Base-by-base conservation (phyloP, 1,139 yeast species). In the Suhomyces yuchorum region DNA sequence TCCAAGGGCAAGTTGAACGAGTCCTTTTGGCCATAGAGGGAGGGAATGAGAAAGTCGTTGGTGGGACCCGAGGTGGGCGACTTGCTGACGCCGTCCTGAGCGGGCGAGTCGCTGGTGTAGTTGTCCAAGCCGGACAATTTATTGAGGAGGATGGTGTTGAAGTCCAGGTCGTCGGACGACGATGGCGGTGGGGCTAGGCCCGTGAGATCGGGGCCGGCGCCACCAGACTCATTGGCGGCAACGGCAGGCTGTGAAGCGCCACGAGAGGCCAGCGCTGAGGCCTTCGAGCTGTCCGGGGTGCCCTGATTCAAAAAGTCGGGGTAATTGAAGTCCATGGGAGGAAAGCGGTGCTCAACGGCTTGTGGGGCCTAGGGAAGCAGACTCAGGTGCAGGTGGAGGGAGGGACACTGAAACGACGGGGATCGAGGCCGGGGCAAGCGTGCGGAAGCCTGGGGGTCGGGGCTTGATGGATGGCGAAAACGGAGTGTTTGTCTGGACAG, bases 1-100 rank as follows among this genome's bases (percentile, higher is more conserved):
- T 83, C 87, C 8, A 69, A 51, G 0, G 88, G 87, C 49, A 83
- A 67, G 50, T 68, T 73, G 62, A 82, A 82, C 48, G 65, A 51
- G 51, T 66, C 63, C 47, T 50, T 52, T 34, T 46, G 47, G 33
- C 45, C 47, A 26, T 45, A 49, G 33, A 43, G 24, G 18, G 33
- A 39, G n/a, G 48, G 37, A 26, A 49, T 36, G 30, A 52, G 47
- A 17, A 54, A 43, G 28, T 48, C 53, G 15, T 55, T 50, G 19
- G 50, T 48, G 4, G 57, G 55, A 4, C 51, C 46, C 8, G 54
- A 51, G 12, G 56, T 51, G n/a, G 57, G 56, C 8, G 56, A 49
- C 14, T 45, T 51, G 46, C 40, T 42, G 41, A 28, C 22, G 33
- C 37, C 24, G 24, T 41, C 32, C 6, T 34, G 26, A 3, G 24